These are phyloP conservation scores for Fusarium haematococcum DNA, from an alignment of 2,329 filamentous ascomycete species.

Conservation along the genomic window DNA sequence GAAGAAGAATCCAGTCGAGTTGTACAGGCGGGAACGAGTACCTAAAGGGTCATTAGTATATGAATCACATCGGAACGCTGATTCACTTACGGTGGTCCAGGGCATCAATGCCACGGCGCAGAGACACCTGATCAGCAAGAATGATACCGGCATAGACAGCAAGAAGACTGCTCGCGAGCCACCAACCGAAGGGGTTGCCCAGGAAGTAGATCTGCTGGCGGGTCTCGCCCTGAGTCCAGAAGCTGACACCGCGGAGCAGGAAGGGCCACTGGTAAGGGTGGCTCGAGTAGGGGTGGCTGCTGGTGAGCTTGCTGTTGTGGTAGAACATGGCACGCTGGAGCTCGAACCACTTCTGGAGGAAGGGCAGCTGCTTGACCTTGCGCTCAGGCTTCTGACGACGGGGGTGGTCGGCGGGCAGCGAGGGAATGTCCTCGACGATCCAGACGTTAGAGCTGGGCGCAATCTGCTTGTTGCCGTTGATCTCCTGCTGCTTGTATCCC, in stretches of 20 bases:
- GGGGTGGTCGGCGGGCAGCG: conserved; percentile 75
- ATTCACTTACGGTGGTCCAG: conserved; percentile 85
- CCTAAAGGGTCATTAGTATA: conserved; percentile 63
- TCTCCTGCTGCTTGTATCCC: conserved; percentile 97
- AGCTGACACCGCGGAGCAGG: conserved; percentile 94
- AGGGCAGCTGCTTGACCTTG: conserved; percentile 85
- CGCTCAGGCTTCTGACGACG: conserved; percentile 81
- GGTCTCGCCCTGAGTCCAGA: conserved; percentile 98
- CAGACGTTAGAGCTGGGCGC: conserved; percentile 91
- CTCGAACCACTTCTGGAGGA: conserved; percentile 95
- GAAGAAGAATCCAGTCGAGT: conserved; percentile 99
- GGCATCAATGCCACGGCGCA: conserved; percentile 92
- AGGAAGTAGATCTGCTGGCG: conserved; percentile 98
- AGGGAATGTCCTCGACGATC: conserved; percentile 93
- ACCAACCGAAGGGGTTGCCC: conserved; percentile 97
- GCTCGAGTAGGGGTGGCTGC: conserved; percentile 95
- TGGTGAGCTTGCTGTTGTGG: conserved; percentile 98
- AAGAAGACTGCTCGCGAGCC: conserved; percentile 90
- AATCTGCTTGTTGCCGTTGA: conserved; percentile 99
- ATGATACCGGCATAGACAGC: conserved; percentile 95
- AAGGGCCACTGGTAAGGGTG: conserved; percentile 98
- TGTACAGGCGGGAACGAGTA: conserved; percentile 93
- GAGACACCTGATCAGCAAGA: conserved; percentile 90
- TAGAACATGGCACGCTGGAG: conserved; percentile 98
- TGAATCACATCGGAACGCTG: neutral